Percentiles rank a stretch among this genome's conserved stretches.
phyloP scores from a whole-genome alignment of 2,329 filamentous ascomycete genomes.

The Ceratocystis lukuohia region DNA sequence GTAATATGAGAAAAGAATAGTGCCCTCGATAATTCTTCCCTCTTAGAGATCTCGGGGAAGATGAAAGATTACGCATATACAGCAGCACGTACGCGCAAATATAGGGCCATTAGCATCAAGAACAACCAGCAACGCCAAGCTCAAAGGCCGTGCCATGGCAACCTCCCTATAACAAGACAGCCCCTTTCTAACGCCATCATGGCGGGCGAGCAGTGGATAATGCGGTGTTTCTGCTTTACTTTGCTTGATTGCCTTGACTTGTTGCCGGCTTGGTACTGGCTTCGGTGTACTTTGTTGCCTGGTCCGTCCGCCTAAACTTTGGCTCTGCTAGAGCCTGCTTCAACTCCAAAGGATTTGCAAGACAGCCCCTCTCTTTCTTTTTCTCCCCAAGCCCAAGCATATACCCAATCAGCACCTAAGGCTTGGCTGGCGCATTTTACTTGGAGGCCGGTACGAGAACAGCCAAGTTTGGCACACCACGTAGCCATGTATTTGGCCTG shows the following conservation, averaged over 20 bases:
- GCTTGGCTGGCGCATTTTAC: not conserved
- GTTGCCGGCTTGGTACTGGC: not conserved
- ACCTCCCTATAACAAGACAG: not conserved
- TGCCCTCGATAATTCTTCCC: not conserved
- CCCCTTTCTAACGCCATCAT: not conserved
- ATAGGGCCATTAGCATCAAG: not conserved
- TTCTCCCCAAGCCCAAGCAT: not conserved
- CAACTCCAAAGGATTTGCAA: not conserved
- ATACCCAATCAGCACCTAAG: not conserved
- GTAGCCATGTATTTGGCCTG: not conserved
- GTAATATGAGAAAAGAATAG: not conserved
- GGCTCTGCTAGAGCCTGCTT: not conserved
- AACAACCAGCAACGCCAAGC: not conserved
- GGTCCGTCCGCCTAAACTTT: not conserved
- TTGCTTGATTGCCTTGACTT: not conserved
- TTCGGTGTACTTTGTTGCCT: not conserved
- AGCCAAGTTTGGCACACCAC: not conserved
- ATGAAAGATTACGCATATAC: not conserved
- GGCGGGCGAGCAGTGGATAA: not conserved
- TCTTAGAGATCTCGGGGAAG: not conserved
- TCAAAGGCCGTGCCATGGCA: not conserved
- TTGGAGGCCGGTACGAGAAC: constrained; percentile 5
- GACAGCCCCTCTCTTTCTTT: not conserved
- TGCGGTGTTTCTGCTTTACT: not conserved
- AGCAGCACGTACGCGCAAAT: not conserved